Evolutionary conservation across 257 asterid genomes (phyloP).

Genomic region (Ocimum tenuiflorum): DNA sequence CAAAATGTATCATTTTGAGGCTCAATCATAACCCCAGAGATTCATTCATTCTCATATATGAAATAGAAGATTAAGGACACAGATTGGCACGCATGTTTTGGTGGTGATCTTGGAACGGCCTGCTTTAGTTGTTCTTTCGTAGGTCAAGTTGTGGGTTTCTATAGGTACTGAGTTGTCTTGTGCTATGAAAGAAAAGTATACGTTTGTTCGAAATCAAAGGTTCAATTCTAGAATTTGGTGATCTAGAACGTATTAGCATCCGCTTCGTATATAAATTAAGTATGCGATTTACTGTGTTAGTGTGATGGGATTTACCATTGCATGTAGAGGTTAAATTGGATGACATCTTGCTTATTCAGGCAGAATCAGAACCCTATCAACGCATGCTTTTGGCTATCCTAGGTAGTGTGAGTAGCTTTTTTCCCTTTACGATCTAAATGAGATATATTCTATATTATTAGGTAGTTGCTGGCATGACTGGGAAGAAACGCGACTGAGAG

Average conservation of each 20-base stretch:
- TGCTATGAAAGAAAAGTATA: not conserved
- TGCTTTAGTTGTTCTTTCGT: not conserved
- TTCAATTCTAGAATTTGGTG: not conserved
- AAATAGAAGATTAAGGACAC: not conserved
- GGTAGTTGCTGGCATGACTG: conserved; percentile 77
- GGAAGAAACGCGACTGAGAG: conserved; percentile 45
- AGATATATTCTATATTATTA: conserved; percentile 27
- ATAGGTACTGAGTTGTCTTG: not conserved
- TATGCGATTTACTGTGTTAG: not conserved
- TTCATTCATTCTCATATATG: not conserved
- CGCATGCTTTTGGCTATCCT: not conserved
- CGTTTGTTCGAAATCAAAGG: not conserved
- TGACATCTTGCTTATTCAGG: not conserved
- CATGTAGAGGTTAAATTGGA: not conserved
- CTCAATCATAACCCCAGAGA: not conserved
- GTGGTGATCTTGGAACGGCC: not conserved
- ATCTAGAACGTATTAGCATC: not conserved
- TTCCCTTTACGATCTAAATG: not conserved
- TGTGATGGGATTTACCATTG: not conserved
- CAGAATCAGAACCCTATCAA: not conserved
- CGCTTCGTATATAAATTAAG: not conserved
- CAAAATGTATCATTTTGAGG: not conserved
- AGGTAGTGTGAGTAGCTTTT: not conserved
- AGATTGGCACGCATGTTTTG: not conserved
- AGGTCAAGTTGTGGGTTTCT: not conserved